Percentiles rank a stretch among this genome's conserved stretches.
phyloP scores from a whole-genome alignment of 306 rosid genomes.

The Potentilla sterilis region DNA sequence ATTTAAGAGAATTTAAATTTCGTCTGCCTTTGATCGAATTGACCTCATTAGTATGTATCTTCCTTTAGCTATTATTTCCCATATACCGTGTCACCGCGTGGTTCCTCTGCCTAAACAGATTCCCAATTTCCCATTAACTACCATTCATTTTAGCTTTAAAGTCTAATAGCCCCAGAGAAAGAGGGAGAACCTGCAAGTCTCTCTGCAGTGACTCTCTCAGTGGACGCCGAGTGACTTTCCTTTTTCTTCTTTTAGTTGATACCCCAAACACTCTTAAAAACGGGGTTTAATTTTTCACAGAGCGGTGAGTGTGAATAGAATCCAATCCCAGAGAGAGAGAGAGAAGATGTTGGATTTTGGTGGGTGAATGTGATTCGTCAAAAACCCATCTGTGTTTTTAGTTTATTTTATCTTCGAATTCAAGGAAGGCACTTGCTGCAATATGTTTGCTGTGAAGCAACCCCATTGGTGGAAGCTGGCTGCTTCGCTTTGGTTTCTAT shows the following conservation, averaged over 20 bases:
- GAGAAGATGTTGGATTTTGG: conserved; percentile 14
- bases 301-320: conserved; percentile 41
- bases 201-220: background rate
- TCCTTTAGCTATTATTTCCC: background rate
- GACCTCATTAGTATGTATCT: no score
- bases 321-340: conserved; percentile 25
- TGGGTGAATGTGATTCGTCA: conserved; percentile 44
- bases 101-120: background rate
- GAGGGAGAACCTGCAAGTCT: background rate
- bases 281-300: background rate
- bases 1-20: no score
- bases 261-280: background rate
- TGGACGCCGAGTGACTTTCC: background rate
- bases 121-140: no score
- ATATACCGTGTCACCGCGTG: background rate
- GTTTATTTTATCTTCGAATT: conserved; percentile 22
- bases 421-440: conserved; percentile 10
- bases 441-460: conserved; percentile 23
- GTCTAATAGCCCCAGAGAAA: background rate
- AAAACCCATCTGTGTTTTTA: conserved; percentile 19
- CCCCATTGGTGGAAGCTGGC: conserved; percentile 52
- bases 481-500: conserved; percentile 37
- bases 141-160: no score
- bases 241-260: background rate
- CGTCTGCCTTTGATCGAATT: no score